Evolutionary conservation across 176 grass and related monocot genomes (phyloP), one percentile per base, ranked within the genome.

Genomic region (Carex littledalei): DNA sequence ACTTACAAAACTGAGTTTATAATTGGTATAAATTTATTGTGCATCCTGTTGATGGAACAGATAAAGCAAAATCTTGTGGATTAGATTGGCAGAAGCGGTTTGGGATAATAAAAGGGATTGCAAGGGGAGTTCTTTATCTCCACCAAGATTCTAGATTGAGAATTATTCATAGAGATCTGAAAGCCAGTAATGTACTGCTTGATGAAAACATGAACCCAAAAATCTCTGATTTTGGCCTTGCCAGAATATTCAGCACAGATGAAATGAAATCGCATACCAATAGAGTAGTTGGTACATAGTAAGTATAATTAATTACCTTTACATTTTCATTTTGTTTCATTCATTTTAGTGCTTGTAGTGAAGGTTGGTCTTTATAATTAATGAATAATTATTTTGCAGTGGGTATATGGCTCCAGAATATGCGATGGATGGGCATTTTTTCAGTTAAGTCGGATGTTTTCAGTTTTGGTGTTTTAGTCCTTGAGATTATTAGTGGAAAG

Each of bases 361-460:
- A 66, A 82, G n/a, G n/a, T 24, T 16, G 21, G 5, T 61, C 53
- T 71, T 68, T 20, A 8, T 84, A 45, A 63, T 15, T 84, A 45
- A 63, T 20, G 4, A 63, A 55, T 35, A 37, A 88, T 15, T 63
- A 4, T 5, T 61, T 0, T 78, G 86, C 78, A 94, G 95, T 79
- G 95, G 95, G n/a, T 98, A 98, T 86, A 97, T 97, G 94, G 89
- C 92, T 0, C 94, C 94, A 3, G 92, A 97, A 67, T 97, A 97
- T 74, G 94, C 90, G 5, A 93, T 94, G 91, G 81, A 91, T 31
- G 95, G n/a, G 95, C 35, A 52, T 88, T 17, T 98, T 98, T 82
- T 98, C 95, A 35, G 84, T 91, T 4, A 97, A 97, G 81, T 92
- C 92, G 1, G 94, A 97, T 87, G 90, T 94, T 83, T 97, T 94